phyloP scores from a whole-genome alignment of 208 protist species.

The Acanthamoeba sp. region DNA sequence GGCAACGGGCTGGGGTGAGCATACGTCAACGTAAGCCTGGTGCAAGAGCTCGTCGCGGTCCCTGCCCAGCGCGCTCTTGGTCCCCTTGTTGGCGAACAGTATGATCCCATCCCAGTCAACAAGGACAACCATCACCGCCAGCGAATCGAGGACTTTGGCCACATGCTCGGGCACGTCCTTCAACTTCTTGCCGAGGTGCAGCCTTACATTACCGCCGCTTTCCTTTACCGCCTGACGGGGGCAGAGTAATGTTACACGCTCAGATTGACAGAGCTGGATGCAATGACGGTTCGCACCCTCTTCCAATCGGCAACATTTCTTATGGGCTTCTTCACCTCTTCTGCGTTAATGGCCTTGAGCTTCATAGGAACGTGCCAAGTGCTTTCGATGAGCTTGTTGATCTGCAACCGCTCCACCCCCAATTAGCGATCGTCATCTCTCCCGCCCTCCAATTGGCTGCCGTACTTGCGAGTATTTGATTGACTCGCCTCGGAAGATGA shows the following conservation, averaged over 20 bases:
- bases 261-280: background rate
- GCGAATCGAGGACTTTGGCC: background rate
- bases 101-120: constrained; percentile 17
- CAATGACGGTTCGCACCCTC: background rate
- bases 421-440: too few species aligned
- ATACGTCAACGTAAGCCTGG: background rate
- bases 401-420: background rate
- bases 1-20: too few species aligned
- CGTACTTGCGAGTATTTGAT: background rate
- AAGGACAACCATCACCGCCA: background rate
- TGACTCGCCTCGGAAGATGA: background rate
- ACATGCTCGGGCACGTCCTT: background rate
- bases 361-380: constrained; percentile 28
- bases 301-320: background rate
- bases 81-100: constrained; percentile 1
- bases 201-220: background rate
- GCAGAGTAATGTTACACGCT: background rate
- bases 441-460: too few species aligned
- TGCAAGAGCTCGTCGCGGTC: background rate
- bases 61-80: background rate
- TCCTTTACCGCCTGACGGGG: background rate
- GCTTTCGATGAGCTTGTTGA: constrained; percentile 41
- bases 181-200: constrained; percentile 11
- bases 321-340: background rate
- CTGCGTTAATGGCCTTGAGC: background rate